Evolutionary conservation across 345 rosid species (phyloP).

Genomic region (Eutrema japonicum): DNA sequence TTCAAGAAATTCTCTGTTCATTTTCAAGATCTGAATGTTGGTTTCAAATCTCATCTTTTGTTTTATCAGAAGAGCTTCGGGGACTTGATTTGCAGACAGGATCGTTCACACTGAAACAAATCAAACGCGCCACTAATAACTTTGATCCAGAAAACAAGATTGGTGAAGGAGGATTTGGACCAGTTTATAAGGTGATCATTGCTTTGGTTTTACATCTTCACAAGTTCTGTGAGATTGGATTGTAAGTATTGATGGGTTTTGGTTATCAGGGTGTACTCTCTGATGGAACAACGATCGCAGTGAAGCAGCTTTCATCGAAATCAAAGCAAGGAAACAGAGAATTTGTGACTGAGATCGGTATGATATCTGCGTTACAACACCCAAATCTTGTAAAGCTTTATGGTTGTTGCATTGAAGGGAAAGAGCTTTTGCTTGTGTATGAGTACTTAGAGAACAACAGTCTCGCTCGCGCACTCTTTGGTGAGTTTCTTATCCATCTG

Average conservation of each 20-base stretch:
- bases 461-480: slow-evolving; percentile 67
- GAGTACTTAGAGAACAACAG: slow-evolving; percentile 77
- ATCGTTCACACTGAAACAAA: slow-evolving; percentile 70
- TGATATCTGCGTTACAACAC: slow-evolving; percentile 66
- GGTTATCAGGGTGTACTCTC: slow-evolving; percentile 53
- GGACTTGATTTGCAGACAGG: slow-evolving; percentile 80
- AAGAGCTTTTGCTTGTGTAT: slow-evolving; percentile 62
- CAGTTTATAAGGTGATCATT: slow-evolving; percentile 78
- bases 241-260: slow-evolving; percentile 31
- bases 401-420: slow-evolving; percentile 72
- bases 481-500: slow-evolving; percentile 42
- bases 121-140: slow-evolving; percentile 72
- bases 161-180: slow-evolving; percentile 96
- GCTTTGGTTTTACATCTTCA: background rate
- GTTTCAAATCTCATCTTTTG: background rate
- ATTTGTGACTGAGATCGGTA: slow-evolving; percentile 63
- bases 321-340: slow-evolving; percentile 75
- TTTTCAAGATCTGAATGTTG: slow-evolving; percentile 23
- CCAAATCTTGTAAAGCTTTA: slow-evolving; percentile 69
- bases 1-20: slow-evolving; percentile 15
- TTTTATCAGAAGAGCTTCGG: slow-evolving; percentile 53
- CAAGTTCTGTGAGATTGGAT: background rate
- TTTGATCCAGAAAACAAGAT: slow-evolving; percentile 75
- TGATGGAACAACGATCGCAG: slow-evolving; percentile 63
- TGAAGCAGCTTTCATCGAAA: slow-evolving; percentile 69